These are phyloP conservation scores for Bombardia bombarda DNA, from an alignment of 495 filamentous ascomycete species.

Conservation along the genomic window DNA sequence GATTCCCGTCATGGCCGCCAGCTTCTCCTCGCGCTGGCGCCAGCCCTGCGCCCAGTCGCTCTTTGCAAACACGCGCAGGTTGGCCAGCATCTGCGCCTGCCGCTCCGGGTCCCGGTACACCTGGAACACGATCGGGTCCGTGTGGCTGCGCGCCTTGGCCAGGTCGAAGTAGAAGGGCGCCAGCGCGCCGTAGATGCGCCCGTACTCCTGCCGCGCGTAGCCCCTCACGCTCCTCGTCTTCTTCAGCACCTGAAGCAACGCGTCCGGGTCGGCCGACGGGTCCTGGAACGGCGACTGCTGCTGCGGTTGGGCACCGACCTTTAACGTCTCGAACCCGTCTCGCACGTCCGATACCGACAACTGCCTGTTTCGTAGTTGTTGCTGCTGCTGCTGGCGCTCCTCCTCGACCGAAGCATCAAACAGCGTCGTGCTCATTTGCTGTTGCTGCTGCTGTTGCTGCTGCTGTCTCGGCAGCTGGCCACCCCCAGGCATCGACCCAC, in stretches of 20 bases:
- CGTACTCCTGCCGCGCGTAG: conserved; percentile 81
- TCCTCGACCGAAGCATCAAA: conserved; percentile 62
- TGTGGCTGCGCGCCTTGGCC: conserved; percentile 58
- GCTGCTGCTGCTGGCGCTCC: conserved; percentile 33
- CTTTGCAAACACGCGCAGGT: conserved; percentile 66
- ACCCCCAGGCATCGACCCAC: not conserved
- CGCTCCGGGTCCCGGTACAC: conserved; percentile 79
- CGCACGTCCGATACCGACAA: conserved; percentile 28
- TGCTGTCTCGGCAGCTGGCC: not conserved
- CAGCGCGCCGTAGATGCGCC: conserved; percentile 78
- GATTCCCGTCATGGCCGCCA: conserved; percentile 66
- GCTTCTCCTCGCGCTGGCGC: conserved; percentile 55
- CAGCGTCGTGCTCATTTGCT: conserved; percentile 42
- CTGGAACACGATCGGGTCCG: conserved; percentile 75
- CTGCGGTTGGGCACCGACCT: no score
- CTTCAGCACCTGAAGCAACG: conserved; percentile 57
- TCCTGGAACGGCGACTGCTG: conserved; percentile 9
- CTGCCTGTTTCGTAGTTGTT: conserved; percentile 6
- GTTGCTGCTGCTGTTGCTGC: conserved; percentile 1
- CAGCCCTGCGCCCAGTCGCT: conserved; percentile 75
- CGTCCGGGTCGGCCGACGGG: conserved; percentile 43
- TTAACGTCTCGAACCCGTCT: conserved; percentile 63
- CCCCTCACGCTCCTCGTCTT: conserved; percentile 73
- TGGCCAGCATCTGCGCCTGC: conserved; percentile 80
- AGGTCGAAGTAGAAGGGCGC: conserved; percentile 86